A percentile compares a stretch with the other conserved stretches of the same genome.
Evolutionary conservation across 179 eudicot genomes (phyloP).

Genomic region (Carnegiea gigantea): DNA sequence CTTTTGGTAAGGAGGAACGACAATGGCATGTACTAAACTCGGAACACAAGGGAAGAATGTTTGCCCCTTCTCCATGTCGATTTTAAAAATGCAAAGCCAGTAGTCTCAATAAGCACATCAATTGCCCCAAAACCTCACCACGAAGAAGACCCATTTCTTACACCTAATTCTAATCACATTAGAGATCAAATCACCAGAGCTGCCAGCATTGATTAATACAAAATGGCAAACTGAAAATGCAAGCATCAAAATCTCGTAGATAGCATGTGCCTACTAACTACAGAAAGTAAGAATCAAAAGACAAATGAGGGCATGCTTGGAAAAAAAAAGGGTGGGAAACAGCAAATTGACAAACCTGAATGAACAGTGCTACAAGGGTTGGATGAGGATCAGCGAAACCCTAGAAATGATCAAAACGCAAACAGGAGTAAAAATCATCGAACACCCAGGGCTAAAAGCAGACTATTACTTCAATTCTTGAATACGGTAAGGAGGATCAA

Average conservation of each 20-base stretch:
- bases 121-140: neutral
- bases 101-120: neutral
- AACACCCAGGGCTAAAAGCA: neutral
- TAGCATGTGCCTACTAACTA: neutral
- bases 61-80: neutral
- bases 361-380: slow-evolving; percentile 21
- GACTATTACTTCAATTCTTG: slow-evolving; percentile 6
- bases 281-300: neutral
- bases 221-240: neutral
- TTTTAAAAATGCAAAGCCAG: neutral
- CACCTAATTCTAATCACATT: neutral
- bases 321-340: too few relatives aligned
- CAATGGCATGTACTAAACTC: neutral
- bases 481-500: slow-evolving; percentile 4
- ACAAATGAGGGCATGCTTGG: neutral
- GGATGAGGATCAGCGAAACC: slow-evolving; percentile 9
- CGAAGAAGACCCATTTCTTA: neutral
- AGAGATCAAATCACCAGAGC: neutral
- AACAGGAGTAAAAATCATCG: neutral
- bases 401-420: slow-evolving; percentile 18
- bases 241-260: neutral
- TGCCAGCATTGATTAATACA: neutral
- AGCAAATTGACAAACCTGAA: slow-evolving; percentile 23
- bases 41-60: neutral
- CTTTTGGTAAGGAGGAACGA: neutral